Evolutionary conservation across 2,329 filamentous ascomycete species (phyloP), one percentile per base, ranked within the genome.

Genomic region (Fusarium sulawesiense): DNA sequence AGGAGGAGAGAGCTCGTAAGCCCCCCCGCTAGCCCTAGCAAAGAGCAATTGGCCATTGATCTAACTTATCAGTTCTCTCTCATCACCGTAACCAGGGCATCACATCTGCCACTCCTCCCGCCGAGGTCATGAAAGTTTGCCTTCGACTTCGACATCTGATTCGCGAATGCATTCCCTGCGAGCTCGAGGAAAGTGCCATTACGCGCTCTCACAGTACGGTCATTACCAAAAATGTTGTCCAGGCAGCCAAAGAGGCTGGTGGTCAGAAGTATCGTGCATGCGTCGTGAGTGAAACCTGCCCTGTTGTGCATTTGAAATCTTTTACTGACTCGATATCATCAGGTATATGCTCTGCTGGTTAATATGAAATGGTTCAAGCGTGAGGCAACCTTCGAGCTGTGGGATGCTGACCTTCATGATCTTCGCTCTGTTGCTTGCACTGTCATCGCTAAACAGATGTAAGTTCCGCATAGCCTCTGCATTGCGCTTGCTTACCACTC

Each of bases 131-230:
- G 66, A 94, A 94, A 78, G 87, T 97, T 59, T 95, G 94, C 27
- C 87, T 99, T 18, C 93, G 94, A 60, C 85, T 99, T 70, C 97
- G 95, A 75, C 93, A 97, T 78, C 89, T 97, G 73, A 90, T 99
- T 75, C 94, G 97, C 80, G 88, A 94, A 78, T 91, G 94, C 58
- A 88, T 99, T 27, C 93, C 95, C 2, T 98, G 93, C 83, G 96
- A 99, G 80, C 86, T 99, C 41, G 91, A 96, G 61, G 89, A 93
- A 76, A 85, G 85, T 7, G 84, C 88, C 59, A 85, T 99, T 76
- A 96, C 92, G 6, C 86, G 86, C 53, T 89, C 95, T 4, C 94
- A 98, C 80, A 97, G 93, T 80, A 88, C 89, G 47, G 85, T 99
- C 78, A 93, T 99, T 77, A 98, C 94, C 1, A 83, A 83, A 4